Evolutionary conservation across 768 basidiomycete species (phyloP).

Genomic region (Galerina marginata): DNA sequence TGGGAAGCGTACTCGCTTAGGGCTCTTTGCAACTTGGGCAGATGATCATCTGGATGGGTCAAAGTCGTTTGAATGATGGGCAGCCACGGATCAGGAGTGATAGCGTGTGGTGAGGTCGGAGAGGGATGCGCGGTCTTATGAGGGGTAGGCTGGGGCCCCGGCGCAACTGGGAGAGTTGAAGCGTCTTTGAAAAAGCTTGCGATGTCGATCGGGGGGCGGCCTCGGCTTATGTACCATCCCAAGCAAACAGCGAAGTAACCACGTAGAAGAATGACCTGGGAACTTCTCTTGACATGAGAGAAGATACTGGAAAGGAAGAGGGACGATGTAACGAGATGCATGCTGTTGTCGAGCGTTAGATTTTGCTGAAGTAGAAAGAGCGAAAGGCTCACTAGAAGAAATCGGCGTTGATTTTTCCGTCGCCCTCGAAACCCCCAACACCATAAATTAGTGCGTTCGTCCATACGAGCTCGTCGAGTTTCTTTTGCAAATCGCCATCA

Average conservation of each 20-base stretch:
- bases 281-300: slow-evolving; percentile 35
- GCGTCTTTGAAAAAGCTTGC: slow-evolving; percentile 47
- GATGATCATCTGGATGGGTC: slow-evolving; percentile 59
- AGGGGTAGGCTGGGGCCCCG: slow-evolving; percentile 29
- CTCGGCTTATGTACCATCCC: slow-evolving; percentile 57
- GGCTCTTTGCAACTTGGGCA: slow-evolving; percentile 57
- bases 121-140: slow-evolving; percentile 25
- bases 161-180: slow-evolving; percentile 24
- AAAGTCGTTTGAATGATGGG: slow-evolving; percentile 56
- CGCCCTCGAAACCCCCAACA: slow-evolving; percentile 31
- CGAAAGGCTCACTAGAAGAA: slow-evolving; percentile 52
- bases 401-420: slow-evolving; percentile 45
- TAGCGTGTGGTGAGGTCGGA: slow-evolving; percentile 34
- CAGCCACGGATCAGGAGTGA: slow-evolving; percentile 62
- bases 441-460: slow-evolving; percentile 50
- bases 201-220: slow-evolving; percentile 54
- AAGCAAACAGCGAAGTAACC: slow-evolving; percentile 55
- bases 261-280: slow-evolving; percentile 52
- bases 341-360: slow-evolving; percentile 39
- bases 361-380: not conserved
- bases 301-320: slow-evolving; percentile 55
- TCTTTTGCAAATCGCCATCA: slow-evolving; percentile 42
- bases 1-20: slow-evolving; percentile 52
- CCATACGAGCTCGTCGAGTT: slow-evolving; percentile 61
- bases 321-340: slow-evolving; percentile 63